phyloP scores from a whole-genome alignment of 2,329 filamentous ascomycete genomes.

The Trichocomaceae sp. region DNA sequence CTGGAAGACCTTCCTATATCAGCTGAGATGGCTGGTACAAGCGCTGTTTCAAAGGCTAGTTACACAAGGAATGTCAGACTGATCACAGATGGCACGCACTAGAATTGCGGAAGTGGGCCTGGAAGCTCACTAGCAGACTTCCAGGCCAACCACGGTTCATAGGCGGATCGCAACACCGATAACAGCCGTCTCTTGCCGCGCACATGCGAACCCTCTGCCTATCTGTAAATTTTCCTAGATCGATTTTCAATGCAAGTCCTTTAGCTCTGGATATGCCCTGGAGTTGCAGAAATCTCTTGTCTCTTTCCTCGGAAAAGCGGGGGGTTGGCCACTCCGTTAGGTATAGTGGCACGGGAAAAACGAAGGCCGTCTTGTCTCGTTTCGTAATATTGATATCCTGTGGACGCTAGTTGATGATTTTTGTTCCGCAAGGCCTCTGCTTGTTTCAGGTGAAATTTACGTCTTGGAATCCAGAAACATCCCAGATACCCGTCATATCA shows the following conservation, averaged over 20 bases:
- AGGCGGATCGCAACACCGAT: background rate
- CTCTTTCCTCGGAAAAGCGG: slow-evolving; percentile 8
- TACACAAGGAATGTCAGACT: background rate
- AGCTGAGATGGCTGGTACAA: background rate
- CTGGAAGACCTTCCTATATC: background rate
- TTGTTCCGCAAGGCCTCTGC: background rate
- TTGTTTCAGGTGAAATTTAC: slow-evolving; percentile 24
- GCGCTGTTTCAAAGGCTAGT: background rate
- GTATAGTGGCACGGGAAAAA: background rate
- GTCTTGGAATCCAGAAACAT: slow-evolving; percentile 38
- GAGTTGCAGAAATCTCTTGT: background rate
- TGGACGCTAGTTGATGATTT: background rate
- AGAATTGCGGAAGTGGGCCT: background rate
- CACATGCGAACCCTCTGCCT: background rate
- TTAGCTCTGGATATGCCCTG: background rate
- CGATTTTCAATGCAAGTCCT: background rate
- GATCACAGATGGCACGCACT: too few species aligned
- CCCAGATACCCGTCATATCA: slow-evolving; percentile 43
- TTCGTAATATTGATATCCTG: background rate
- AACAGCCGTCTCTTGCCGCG: slow-evolving; percentile 7
- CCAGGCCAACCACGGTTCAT: background rate
- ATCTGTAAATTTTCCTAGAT: background rate
- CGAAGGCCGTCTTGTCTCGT: background rate
- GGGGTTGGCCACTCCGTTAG: background rate
- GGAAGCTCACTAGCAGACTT: background rate